Percentiles rank a stretch among this genome's conserved stretches.
phyloP scores from a whole-genome alignment of 371 early-diverging fungal genomes.

The Rhizomucor miehei region DNA sequence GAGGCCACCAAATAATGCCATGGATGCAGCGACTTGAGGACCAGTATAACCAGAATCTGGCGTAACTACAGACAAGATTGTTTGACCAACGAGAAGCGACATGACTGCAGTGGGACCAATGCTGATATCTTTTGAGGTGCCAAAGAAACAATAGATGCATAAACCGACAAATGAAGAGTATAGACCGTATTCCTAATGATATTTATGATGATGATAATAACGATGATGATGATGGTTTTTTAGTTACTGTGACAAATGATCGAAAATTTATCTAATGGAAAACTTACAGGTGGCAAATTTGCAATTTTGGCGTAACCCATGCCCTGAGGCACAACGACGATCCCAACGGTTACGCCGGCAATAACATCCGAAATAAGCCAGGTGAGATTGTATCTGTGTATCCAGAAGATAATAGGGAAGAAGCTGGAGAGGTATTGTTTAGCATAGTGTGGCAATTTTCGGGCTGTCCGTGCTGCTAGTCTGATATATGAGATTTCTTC shows the following conservation, averaged over 20 bases:
- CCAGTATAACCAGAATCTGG: slow-evolving; percentile 32
- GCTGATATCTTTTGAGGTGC: slow-evolving; percentile 84
- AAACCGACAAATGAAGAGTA: slow-evolving; percentile 67
- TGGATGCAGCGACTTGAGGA: slow-evolving; percentile 48
- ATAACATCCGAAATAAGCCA: slow-evolving; percentile 85
- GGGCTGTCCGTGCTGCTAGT: slow-evolving; percentile 14
- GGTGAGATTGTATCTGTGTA: slow-evolving; percentile 32
- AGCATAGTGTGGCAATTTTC: slow-evolving; percentile 22
- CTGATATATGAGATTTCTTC: slow-evolving; percentile 19
- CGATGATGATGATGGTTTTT: background rate
- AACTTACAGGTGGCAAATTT: slow-evolving; percentile 56
- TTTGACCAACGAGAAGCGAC: slow-evolving; percentile 72
- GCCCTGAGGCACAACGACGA: slow-evolving; percentile 85
- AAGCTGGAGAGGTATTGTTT: slow-evolving; percentile 29
- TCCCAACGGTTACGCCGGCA: slow-evolving; percentile 84
- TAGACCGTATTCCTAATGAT: slow-evolving; percentile 12
- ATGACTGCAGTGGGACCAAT: slow-evolving; percentile 88
- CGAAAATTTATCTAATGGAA: background rate
- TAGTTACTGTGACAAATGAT: too few species aligned
- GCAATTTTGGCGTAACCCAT: slow-evolving; percentile 88
- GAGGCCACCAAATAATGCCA: slow-evolving; percentile 62
- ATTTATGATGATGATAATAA: background rate
- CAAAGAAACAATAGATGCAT: slow-evolving; percentile 75
- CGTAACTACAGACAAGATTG: slow-evolving; percentile 43
- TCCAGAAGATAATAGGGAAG: slow-evolving; percentile 70